A percentile compares a stretch with the other conserved stretches of the same genome.
These are phyloP conservation scores for Apiotrichum veenhuisii DNA, from an alignment of 1,284 basidiomycete species.

Conservation along the genomic window DNA sequence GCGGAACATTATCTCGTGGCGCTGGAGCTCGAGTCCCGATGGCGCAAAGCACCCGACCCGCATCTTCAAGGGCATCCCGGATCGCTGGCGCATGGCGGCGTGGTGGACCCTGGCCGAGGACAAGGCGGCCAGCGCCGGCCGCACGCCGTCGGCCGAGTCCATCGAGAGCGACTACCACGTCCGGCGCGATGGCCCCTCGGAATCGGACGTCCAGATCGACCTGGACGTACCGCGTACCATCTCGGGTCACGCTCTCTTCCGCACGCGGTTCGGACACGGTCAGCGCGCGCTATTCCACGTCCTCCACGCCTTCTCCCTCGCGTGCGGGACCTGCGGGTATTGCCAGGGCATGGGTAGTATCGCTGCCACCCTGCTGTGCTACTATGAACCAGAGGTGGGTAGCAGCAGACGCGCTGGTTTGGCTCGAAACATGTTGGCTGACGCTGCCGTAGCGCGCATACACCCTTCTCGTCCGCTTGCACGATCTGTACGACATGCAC, in stretches of 20 bases:
- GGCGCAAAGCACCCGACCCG: conserved; percentile 53
- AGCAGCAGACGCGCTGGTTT: background rate
- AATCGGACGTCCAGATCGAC: conserved; percentile 95
- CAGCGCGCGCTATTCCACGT: conserved; percentile 94
- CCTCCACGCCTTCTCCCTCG: conserved; percentile 82
- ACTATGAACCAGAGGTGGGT: conserved; percentile 74
- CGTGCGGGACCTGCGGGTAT: conserved; percentile 85
- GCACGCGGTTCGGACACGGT: conserved; percentile 90
- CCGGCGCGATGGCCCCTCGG: conserved; percentile 70
- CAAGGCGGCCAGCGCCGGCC: conserved; percentile 25
- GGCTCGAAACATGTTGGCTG: background rate
- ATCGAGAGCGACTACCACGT: conserved; percentile 56
- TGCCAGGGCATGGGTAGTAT: conserved; percentile 99
- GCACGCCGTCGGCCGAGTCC: conserved; percentile 18
- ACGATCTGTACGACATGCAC: conserved; percentile 86
- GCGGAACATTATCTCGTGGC: conserved; percentile 73
- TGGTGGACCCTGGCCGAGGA: conserved; percentile 72
- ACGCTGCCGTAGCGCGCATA: conserved; percentile 64
- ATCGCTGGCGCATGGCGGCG: conserved; percentile 87
- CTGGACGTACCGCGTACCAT: conserved; percentile 96
- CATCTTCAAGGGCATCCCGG: conserved; percentile 93
- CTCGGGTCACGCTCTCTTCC: conserved; percentile 88
- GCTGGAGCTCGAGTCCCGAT: conserved; percentile 60
- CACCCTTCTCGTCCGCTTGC: conserved; percentile 73
- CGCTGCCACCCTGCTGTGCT: conserved; percentile 88